Evolutionary conservation across 2,329 filamentous ascomycete genomes (phyloP).

Genomic region (Fusarium drepaniforme): DNA sequence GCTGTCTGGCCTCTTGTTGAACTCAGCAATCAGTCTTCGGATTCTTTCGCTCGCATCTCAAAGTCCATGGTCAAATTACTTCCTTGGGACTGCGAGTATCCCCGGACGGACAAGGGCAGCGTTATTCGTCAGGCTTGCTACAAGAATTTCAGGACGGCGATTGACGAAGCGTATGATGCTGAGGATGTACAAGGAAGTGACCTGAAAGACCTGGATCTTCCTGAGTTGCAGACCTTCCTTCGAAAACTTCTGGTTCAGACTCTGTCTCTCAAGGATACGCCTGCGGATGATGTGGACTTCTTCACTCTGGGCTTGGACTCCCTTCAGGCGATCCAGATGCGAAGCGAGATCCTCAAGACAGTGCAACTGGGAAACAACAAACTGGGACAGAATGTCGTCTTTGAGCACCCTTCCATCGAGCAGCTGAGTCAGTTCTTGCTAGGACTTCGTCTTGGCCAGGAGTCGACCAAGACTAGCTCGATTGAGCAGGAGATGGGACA

Average conservation of each 20-base stretch:
- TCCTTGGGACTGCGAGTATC: background rate
- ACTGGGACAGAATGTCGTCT: constrained; percentile 68
- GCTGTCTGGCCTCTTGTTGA: background rate
- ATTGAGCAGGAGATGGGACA: constrained; percentile 46
- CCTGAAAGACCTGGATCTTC: background rate
- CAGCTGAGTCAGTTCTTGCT: constrained; percentile 59
- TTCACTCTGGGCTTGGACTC: constrained; percentile 70
- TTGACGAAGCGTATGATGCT: background rate
- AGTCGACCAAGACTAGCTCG: constrained; percentile 1
- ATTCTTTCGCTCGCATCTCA: background rate
- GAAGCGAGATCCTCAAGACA: constrained; percentile 62
- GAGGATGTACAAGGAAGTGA: background rate
- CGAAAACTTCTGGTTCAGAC: background rate
- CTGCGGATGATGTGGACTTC: constrained; percentile 62
- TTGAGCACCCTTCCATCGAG: constrained; percentile 65
- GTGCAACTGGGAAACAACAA: constrained; percentile 60
- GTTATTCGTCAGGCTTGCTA: background rate
- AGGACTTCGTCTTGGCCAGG: constrained; percentile 53
- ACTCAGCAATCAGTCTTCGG: background rate
- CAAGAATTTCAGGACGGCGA: background rate
- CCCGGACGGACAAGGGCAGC: background rate
- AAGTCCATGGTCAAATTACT: background rate
- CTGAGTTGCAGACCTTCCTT: background rate
- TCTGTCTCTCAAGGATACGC: background rate
- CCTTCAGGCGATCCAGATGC: constrained; percentile 67